Evolutionary conservation across 2,329 filamentous ascomycete genomes (phyloP).

Genomic region (Xylaria sp.): DNA sequence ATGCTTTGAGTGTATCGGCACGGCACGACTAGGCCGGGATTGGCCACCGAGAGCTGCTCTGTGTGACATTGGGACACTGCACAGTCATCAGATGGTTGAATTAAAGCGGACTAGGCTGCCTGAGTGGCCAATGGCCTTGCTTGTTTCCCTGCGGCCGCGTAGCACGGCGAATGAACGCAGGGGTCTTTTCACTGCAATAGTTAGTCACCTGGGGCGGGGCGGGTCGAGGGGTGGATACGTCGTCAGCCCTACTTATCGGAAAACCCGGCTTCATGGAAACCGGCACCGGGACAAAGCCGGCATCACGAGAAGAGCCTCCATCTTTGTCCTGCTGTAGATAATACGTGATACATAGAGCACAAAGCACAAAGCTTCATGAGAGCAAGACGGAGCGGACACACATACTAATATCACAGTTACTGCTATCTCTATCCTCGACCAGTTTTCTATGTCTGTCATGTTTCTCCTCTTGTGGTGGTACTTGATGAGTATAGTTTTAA

Average conservation of each 20-base stretch:
- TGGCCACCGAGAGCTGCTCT: slow-evolving; percentile 9
- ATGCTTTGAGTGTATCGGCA: slow-evolving; percentile 7
- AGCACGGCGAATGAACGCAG: slow-evolving; percentile 14
- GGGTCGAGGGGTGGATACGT: slow-evolving; percentile 7
- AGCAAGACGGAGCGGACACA: too few species aligned
- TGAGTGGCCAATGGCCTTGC: slow-evolving; percentile 11
- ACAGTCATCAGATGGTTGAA: slow-evolving; percentile 18
- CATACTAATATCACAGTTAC: too few species aligned
- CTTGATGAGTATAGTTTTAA: too few species aligned
- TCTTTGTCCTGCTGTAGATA: too few species aligned
- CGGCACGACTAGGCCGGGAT: slow-evolving; percentile 15
- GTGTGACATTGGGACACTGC: slow-evolving; percentile 9
- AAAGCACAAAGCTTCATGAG: too few species aligned
- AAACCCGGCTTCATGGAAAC: slow-evolving; percentile 18
- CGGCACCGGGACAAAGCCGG: slow-evolving; percentile 1
- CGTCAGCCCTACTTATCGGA: slow-evolving; percentile 30
- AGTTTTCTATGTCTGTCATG: too few species aligned
- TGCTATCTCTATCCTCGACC: too few species aligned
- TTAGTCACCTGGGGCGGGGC: slow-evolving; percentile 11
- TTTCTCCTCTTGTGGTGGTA: too few species aligned
- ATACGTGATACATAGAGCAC: too few species aligned
- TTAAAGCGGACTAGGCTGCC: not conserved
- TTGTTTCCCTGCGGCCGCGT: not conserved
- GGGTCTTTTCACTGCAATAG: not conserved
- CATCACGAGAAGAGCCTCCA: not conserved